Conservation (phyloP, 176 grass and related monocot species). For the Zizania latifolia region DNA sequence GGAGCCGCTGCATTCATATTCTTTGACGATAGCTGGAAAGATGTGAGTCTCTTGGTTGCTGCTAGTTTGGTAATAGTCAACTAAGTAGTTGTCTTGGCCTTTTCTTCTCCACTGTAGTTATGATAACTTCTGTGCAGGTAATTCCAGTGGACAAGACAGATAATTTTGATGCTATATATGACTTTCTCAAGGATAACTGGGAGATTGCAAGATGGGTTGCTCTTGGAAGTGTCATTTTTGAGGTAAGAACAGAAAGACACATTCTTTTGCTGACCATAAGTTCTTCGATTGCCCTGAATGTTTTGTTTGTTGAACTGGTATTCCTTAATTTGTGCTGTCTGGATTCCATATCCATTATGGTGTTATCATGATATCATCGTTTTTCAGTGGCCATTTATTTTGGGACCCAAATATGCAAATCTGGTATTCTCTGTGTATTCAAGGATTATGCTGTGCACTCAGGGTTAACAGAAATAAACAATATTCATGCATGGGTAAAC, state of each 20-base stretch:
- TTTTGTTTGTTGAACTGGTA: not conserved
- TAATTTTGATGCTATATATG: constrained; percentile 74
- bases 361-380: not conserved
- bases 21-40: constrained; percentile 97
- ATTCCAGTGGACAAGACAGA: constrained; percentile 84
- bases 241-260: constrained; percentile 38
- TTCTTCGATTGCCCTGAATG: not conserved
- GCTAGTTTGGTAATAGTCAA: not conserved
- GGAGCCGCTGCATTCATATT: constrained; percentile 95
- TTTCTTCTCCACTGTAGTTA: constrained; percentile 5
- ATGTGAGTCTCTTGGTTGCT: constrained; percentile 79
- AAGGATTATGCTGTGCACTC: not conserved
- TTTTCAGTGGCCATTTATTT: not conserved
- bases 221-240: constrained; percentile 71
- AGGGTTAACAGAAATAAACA: not conserved
- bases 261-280: not conserved
- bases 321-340: not conserved
- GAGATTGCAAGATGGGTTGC: constrained; percentile 89
- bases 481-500: not conserved
- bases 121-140: constrained; percentile 42
- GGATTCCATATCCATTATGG: not conserved
- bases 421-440: not conserved
- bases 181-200: constrained; percentile 83
- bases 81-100: constrained; percentile 5
- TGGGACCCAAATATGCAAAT: not conserved